Evolutionary conservation across 495 filamentous ascomycete species (phyloP).

Genomic region (Sphaerosporella brunnea): DNA sequence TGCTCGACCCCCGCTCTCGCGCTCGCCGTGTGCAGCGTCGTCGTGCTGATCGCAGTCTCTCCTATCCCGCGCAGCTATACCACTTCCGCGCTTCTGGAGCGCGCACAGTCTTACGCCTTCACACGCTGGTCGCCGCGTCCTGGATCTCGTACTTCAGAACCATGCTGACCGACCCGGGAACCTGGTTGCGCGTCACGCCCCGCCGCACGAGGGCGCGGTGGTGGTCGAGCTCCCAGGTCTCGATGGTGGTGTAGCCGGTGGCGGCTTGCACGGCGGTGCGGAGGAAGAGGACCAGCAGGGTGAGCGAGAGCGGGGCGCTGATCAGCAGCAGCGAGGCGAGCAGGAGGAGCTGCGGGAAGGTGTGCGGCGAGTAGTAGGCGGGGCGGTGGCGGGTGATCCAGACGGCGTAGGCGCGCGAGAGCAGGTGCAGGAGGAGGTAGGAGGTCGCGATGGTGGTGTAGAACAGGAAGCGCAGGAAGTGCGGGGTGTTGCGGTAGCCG

Average conservation of each 20-base stretch:
- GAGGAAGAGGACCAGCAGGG: conserved; percentile 12
- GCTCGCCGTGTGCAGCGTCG: conserved; percentile 18
- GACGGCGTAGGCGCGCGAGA: not conserved
- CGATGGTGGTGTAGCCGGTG: conserved; percentile 66
- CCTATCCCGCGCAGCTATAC: conserved; percentile 68
- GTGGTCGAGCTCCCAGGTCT: conserved; percentile 79
- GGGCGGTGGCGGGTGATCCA: not conserved
- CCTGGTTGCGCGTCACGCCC: conserved; percentile 44
- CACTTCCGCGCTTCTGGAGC: conserved; percentile 61
- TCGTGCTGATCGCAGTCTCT: conserved; percentile 39
- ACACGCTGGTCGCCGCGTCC: conserved; percentile 49
- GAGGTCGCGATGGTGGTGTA: conserved; percentile 41
- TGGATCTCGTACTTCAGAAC: conserved; percentile 66
- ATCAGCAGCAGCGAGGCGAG: conserved; percentile 9
- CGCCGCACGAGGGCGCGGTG: conserved; percentile 57
- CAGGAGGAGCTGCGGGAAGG: conserved; percentile 9
- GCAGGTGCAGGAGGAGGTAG: conserved; percentile 1
- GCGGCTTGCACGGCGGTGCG: conserved; percentile 40
- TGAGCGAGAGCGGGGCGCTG: conserved; percentile 8
- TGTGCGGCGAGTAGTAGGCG: conserved; percentile 14
- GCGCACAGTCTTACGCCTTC: conserved; percentile 45
- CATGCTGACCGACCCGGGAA: conserved; percentile 71
- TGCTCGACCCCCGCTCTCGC: conserved; percentile 24
- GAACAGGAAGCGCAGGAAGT: conserved; percentile 76
- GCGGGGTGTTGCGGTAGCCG: conserved; percentile 71